A percentile compares a stretch with the other conserved stretches of the same genome.
Evolutionary conservation across 805 yeast species (phyloP).

Genomic region (Ascoidea tarda): DNA sequence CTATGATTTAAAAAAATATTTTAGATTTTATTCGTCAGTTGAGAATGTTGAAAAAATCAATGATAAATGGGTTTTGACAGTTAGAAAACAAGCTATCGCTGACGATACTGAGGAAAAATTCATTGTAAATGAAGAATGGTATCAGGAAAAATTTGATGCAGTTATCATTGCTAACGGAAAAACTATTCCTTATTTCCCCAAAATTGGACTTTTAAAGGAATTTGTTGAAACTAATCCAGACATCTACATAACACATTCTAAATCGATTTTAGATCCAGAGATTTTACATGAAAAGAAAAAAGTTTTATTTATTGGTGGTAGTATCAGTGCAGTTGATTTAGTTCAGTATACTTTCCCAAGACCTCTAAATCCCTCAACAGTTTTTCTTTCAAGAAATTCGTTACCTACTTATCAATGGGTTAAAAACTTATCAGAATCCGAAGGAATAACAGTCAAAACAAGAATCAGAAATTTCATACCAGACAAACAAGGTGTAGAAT

Average conservation of each 20-base stretch:
- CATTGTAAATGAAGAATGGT: conserved; percentile 20
- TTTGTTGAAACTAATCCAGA: conserved; percentile 27
- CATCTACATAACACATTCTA: conserved; percentile 8
- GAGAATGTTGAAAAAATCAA: conserved; percentile 16
- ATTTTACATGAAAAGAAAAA: conserved; percentile 22
- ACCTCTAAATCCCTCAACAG: not conserved
- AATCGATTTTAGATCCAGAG: conserved; percentile 23
- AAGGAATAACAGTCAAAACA: conserved; percentile 9
- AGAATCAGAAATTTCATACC: conserved; percentile 6
- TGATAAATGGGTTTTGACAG: conserved; percentile 25
- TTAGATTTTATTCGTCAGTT: conserved; percentile 26
- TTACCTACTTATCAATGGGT: conserved; percentile 10
- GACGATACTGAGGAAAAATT: conserved; percentile 12
- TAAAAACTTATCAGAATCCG: conserved; percentile 9
- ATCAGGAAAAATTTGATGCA: conserved; percentile 35
- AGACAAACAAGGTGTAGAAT: conserved; percentile 9
- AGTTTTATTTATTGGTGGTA: conserved; percentile 29
- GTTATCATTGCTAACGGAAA: conserved; percentile 47
- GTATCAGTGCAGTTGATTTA: conserved; percentile 28
- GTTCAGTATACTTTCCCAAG: conserved; percentile 21
- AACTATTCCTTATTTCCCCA: conserved; percentile 40
- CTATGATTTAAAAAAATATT: conserved; percentile 18
- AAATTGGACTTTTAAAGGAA: conserved; percentile 29
- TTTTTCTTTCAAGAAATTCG: conserved; percentile 4
- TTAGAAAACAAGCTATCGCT: conserved; percentile 8